A percentile compares a stretch with the other conserved stretches of the same genome.
Conservation (phyloP, 352 stramenopile genomes). For the Pythium scleroteichum region DNA sequence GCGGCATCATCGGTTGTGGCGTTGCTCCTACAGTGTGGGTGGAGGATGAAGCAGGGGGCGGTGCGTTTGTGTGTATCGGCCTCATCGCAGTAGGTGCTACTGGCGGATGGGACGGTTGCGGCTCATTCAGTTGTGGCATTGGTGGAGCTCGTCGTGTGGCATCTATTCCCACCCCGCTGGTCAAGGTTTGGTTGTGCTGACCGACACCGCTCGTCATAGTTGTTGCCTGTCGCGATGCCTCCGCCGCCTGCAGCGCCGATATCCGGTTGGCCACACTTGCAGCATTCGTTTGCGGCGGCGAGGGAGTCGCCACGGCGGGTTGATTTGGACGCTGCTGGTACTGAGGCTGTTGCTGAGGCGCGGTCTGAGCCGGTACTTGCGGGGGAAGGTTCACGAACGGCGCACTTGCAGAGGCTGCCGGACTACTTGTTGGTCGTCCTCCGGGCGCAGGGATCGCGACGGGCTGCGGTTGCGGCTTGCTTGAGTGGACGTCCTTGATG, state of each 20-base stretch:
- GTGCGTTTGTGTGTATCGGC: slow-evolving; percentile 1
- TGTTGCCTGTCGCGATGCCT: slow-evolving; percentile 27
- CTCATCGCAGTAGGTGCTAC: neutral
- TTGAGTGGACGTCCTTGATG: slow-evolving; percentile 77
- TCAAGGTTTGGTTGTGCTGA: neutral
- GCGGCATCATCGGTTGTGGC: slow-evolving; percentile 1
- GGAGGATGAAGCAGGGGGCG: neutral
- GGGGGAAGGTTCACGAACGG: slow-evolving; percentile 18
- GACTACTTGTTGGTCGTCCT: neutral
- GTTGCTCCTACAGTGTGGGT: neutral
- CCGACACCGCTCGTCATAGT: slow-evolving; percentile 10
- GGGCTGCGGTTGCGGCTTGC: slow-evolving; percentile 26
- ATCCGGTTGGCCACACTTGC: slow-evolving; percentile 28
- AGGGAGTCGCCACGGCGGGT: slow-evolving; percentile 21
- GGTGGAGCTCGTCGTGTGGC: slow-evolving; percentile 16
- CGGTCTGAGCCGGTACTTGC: slow-evolving; percentile 6
- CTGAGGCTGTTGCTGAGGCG: slow-evolving; percentile 17
- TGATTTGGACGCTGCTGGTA: slow-evolving; percentile 15
- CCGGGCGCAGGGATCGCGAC: slow-evolving; percentile 18
- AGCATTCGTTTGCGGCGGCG: slow-evolving; percentile 31
- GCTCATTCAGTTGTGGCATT: slow-evolving; percentile 17
- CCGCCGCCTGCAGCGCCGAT: slow-evolving; percentile 35
- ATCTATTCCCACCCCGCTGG: slow-evolving; percentile 15
- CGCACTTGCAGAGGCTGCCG: neutral
- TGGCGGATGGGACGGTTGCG: slow-evolving; percentile 3